Evolutionary conservation across 768 basidiomycete species (phyloP).

Genomic region (Dioszegia aurantiaca): DNA sequence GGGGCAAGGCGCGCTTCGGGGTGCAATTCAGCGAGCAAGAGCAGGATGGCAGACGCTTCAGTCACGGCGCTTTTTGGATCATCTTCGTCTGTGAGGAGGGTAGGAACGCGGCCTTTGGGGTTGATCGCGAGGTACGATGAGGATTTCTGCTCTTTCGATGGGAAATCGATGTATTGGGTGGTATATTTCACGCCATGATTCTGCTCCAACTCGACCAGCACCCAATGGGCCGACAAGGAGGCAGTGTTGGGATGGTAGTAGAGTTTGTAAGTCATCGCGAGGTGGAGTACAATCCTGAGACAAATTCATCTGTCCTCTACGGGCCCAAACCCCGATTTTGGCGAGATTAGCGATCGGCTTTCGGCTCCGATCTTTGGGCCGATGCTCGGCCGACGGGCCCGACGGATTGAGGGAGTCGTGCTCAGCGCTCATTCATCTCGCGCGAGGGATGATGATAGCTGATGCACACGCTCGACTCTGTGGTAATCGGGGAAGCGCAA

Average conservation of each 20-base stretch:
- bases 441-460: too few species aligned
- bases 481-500: too few species aligned
- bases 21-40: conserved; percentile 19
- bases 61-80: conserved; percentile 7
- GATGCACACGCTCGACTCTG: too few species aligned
- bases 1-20: conserved; percentile 17
- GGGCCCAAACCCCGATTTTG: too few species aligned
- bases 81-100: background rate
- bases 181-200: background rate
- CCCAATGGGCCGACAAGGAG: conserved; percentile 15
- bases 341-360: too few species aligned
- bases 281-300: background rate
- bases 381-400: too few species aligned
- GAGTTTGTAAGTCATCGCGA: conserved; percentile 6
- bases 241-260: conserved; percentile 15
- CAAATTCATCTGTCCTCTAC: too few species aligned
- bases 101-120: conserved; percentile 23
- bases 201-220: conserved; percentile 14
- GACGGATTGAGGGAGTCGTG: too few species aligned
- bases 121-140: conserved; percentile 12
- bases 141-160: background rate
- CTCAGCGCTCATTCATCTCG: too few species aligned
- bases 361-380: too few species aligned
- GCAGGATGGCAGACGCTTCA: conserved; percentile 16
- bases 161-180: conserved; percentile 5